Base-by-base conservation (phyloP, 2,329 filamentous ascomycete species). In the Fusarium buharicum region DNA sequence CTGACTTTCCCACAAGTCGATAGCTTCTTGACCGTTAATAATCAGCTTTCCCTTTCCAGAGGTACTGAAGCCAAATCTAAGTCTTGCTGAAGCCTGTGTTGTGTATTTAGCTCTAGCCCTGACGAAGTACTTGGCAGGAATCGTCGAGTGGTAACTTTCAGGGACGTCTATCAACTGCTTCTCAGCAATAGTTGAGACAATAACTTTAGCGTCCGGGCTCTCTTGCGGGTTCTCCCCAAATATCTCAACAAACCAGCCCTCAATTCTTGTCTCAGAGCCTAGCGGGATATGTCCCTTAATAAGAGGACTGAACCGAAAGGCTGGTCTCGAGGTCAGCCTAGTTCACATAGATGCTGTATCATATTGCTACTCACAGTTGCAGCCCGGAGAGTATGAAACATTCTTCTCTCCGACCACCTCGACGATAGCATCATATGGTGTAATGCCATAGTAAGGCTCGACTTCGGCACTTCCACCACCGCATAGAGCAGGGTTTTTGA, bases 381-480 rank as follows among this genome's bases (percentile, higher is more conserved):
- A 67, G 0, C 68, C 69, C 8, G 62, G 53, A 2, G 67, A 40
- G 8, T 70, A 66, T 2, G 53, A 39, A 1, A 71, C 50, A 0
- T 60, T 66, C 7, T 59, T 56, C 6, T 64, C 48, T 2, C 68
- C 65, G 1, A 67, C 56, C 1, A 62, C 65, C 28, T 73, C 72
- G 0, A 50, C 60, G 10, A 75, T 65, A 3, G 72, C 74, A 9
- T 77, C 71, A 8, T 70, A 74, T 1, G 75, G 66, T 0, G 72
- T 74, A 3, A 75, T 64, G 0, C 67, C 62, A 24, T 76, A 75
- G 59, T 77, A 74, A 8, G 74, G 72, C 22, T 73, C 70, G 9
- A 76, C 66, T 2, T 71, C 70, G 1, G 75, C 74, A 18, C 73
- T 75, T 5, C 75, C 75, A 14, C 75, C 74, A 1, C 75, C 75